Percentiles rank a stretch among this genome's conserved stretches.
phyloP scores from a whole-genome alignment of 331 rosid species.

The Rosa hybrid region DNA sequence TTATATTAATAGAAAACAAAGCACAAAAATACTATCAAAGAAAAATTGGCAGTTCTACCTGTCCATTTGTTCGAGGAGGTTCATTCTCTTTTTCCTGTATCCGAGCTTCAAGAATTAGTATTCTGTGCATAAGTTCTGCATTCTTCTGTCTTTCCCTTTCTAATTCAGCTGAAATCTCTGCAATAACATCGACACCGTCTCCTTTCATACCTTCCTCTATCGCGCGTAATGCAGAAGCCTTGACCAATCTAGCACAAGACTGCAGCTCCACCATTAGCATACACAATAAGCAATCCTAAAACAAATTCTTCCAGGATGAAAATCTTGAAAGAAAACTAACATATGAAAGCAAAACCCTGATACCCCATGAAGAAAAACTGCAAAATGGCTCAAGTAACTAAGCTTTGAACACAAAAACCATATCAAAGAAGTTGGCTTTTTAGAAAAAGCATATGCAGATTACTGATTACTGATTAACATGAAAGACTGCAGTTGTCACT shows the following conservation, averaged over 20 bases:
- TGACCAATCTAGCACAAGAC: slow-evolving; percentile 56
- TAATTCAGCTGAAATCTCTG: slow-evolving; percentile 64
- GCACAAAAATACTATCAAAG: slow-evolving; percentile 1
- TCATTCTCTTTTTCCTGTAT: slow-evolving; percentile 44
- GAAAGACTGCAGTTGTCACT: not conserved
- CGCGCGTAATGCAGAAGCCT: slow-evolving; percentile 51
- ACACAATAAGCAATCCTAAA: slow-evolving; percentile 17
- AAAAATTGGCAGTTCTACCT: slow-evolving; percentile 41
- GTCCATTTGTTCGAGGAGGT: slow-evolving; percentile 28
- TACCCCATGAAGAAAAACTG: slow-evolving; percentile 15
- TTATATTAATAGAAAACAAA: not conserved
- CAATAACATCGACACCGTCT: slow-evolving; percentile 44
- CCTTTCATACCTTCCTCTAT: slow-evolving; percentile 60
- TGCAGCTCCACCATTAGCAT: slow-evolving; percentile 63
- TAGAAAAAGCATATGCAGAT: not conserved
- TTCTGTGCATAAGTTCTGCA: slow-evolving; percentile 64
- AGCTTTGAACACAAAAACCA: not conserved
- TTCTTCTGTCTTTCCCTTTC: slow-evolving; percentile 75
- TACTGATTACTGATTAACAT: not conserved
- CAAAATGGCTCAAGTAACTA: slow-evolving; percentile 7
- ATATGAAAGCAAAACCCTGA: slow-evolving; percentile 1
- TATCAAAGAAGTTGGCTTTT: not conserved
- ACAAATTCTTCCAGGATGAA: slow-evolving; percentile 13
- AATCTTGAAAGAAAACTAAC: not conserved
- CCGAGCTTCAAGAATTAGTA: slow-evolving; percentile 79